Evolutionary conservation across 257 asterid genomes (phyloP).

Genomic region (Nyctanthes arbortristis): DNA sequence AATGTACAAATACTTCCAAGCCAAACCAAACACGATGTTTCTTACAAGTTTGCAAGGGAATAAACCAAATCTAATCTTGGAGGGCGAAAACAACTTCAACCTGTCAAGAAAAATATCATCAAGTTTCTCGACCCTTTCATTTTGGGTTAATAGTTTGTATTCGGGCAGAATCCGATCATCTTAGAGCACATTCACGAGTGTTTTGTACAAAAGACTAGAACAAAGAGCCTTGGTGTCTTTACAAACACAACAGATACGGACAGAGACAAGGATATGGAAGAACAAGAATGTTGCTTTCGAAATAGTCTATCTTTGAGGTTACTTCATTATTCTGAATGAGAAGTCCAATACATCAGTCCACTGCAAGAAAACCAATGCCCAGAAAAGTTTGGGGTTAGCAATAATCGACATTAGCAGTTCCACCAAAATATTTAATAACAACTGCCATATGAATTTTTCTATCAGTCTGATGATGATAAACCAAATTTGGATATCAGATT

Average conservation of each 20-base stretch:
- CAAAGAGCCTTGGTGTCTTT: not conserved
- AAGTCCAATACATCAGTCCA: slow-evolving; percentile 62
- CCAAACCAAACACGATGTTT: not conserved
- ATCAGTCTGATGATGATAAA: too few relatives aligned
- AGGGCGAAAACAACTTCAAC: not conserved
- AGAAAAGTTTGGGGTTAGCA: too few relatives aligned
- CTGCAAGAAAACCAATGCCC: slow-evolving; percentile 32
- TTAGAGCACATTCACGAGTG: not conserved
- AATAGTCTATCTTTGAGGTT: not conserved
- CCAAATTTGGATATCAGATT: too few relatives aligned
- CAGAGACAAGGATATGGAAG: not conserved
- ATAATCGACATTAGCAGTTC: too few relatives aligned
- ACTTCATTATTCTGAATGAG: slow-evolving; percentile 43
- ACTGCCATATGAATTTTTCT: too few relatives aligned
- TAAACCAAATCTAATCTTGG: not conserved
- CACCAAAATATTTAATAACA: too few relatives aligned
- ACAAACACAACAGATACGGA: not conserved
- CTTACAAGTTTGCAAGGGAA: not conserved
- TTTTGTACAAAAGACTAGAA: not conserved
- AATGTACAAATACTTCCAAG: not conserved
- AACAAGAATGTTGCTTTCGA: not conserved
- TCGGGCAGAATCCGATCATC: not conserved
- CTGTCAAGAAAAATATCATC: not conserved
- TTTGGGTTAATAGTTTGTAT: not conserved
- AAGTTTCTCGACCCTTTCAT: not conserved